These are phyloP conservation scores for Colletotrichum eremochloae DNA, from an alignment of 2,329 filamentous ascomycete genomes.

Conservation along the genomic window DNA sequence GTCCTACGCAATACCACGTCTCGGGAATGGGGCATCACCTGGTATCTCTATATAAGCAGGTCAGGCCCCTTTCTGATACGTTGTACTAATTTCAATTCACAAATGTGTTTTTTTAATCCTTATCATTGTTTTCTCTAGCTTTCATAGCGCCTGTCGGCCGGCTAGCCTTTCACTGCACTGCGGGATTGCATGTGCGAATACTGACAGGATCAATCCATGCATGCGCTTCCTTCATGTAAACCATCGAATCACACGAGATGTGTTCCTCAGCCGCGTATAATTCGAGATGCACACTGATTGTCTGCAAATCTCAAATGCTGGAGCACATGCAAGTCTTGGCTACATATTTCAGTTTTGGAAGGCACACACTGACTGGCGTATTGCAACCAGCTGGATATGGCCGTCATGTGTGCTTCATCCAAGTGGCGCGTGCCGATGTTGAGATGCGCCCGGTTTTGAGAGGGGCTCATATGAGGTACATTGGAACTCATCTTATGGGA, in stretches of 20 bases:
- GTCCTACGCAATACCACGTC: background rate
- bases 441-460: background rate
- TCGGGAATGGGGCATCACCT: too few relatives aligned
- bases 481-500: background rate
- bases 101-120: too few relatives aligned
- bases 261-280: conserved; percentile 27
- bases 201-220: background rate
- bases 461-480: background rate
- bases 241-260: conserved; percentile 23
- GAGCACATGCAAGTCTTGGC: conserved; percentile 8
- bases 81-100: too few relatives aligned
- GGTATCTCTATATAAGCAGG: background rate
- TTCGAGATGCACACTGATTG: conserved; percentile 8
- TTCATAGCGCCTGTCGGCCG: too few relatives aligned
- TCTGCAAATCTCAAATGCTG: background rate
- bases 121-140: too few relatives aligned
- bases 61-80: too few relatives aligned
- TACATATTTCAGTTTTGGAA: background rate
- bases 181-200: too few relatives aligned
- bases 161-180: too few relatives aligned
- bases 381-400: background rate
- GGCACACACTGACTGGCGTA: conserved; percentile 1
- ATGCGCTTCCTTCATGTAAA: background rate
- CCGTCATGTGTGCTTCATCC: conserved; percentile 13
- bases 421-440: conserved; percentile 8